Evolutionary conservation across 2,329 filamentous ascomycete genomes (phyloP).

Genomic region (Tricladium varicosporioides): DNA sequence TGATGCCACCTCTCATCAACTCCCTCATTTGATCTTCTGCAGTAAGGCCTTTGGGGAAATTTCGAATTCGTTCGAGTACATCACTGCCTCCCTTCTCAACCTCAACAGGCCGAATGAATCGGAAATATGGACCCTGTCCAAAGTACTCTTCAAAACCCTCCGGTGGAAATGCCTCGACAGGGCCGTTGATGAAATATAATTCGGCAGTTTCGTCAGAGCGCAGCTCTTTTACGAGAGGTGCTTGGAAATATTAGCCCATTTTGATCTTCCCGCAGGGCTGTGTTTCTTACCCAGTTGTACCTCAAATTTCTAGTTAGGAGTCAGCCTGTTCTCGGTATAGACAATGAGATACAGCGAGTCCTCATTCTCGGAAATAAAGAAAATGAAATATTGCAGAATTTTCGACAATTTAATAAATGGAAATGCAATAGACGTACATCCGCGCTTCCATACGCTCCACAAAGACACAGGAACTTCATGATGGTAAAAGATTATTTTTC

Average conservation of each 20-base stretch:
- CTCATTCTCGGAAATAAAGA: too few species aligned
- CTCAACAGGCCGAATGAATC: slow-evolving; percentile 51
- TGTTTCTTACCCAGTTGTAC: slow-evolving; percentile 47
- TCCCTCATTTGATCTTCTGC: slow-evolving; percentile 31
- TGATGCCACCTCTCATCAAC: slow-evolving; percentile 20
- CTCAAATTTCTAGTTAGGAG: slow-evolving; percentile 49
- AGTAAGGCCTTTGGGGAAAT: slow-evolving; percentile 29
- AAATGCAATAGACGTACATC: slow-evolving; percentile 39
- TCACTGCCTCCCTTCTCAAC: slow-evolving; percentile 23
- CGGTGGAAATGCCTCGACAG: slow-evolving; percentile 48
- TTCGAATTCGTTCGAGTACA: slow-evolving; percentile 29
- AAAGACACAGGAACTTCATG: slow-evolving; percentile 58
- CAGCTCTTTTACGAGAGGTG: slow-evolving; percentile 49
- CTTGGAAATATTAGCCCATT: slow-evolving; percentile 30
- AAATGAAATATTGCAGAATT: background rate
- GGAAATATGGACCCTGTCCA: slow-evolving; percentile 52
- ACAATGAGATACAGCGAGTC: too few species aligned
- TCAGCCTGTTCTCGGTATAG: slow-evolving; percentile 9
- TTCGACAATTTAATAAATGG: background rate
- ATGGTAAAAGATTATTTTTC: slow-evolving; percentile 17
- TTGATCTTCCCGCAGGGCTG: background rate
- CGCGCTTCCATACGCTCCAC: slow-evolving; percentile 56
- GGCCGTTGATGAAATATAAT: slow-evolving; percentile 53
- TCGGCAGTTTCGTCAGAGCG: slow-evolving; percentile 44
- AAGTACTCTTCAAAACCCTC: slow-evolving; percentile 57